Base-by-base conservation (phyloP, 148 eudicot species). In the Amaranthus hypochondriacus region DNA sequence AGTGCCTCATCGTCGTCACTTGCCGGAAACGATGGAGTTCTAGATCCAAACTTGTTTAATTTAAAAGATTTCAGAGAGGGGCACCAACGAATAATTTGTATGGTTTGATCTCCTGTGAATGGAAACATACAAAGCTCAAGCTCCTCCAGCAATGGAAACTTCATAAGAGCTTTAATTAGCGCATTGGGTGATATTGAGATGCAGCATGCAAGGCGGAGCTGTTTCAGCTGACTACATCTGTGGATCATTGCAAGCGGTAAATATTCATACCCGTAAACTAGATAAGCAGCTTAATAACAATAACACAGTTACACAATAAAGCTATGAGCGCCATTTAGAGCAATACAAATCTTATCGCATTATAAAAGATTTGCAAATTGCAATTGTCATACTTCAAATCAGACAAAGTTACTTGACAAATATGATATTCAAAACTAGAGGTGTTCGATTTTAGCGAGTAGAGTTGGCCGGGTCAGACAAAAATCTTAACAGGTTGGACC, bases 211-310 rank as follows among this genome's bases (percentile, higher is more conserved):
- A 93, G 74, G 7, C 84, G 84, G 49, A 93, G 90, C 62, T 86
- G 73, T 75, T 68, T 85, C 21, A 90, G 87, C 57, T 81, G 77
- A 80, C 78, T 81, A 49, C 87, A 84, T 75, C 97, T 90, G 92
- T 57, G 48, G 55, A 14, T 18, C 56, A 67, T 4, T 47, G 0
- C 48, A 3, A 64, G 39, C 48, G 52, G 51, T 64, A 10, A 64
- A 12, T 48, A 49, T 49, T n/a, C 28, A 47, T 28, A 28, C 39
- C 39, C 39, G 2, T 28, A 28, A 0, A 28, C 39, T 28, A 28
- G 39, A 28, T 28, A 28, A 28, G 48, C 3, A 11, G 10, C 50
- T 44, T 63, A 2, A 28, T 28, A 28, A 28, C 39, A 18, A 18
- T 18, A 18, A 18, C 18, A 18, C n/a, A n/a, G n/a, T n/a, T n/a